Percentiles rank a stretch among this genome's conserved stretches.
phyloP scores from a whole-genome alignment of 2,329 filamentous ascomycete genomes.

The Sporothrix dimorphospora region DNA sequence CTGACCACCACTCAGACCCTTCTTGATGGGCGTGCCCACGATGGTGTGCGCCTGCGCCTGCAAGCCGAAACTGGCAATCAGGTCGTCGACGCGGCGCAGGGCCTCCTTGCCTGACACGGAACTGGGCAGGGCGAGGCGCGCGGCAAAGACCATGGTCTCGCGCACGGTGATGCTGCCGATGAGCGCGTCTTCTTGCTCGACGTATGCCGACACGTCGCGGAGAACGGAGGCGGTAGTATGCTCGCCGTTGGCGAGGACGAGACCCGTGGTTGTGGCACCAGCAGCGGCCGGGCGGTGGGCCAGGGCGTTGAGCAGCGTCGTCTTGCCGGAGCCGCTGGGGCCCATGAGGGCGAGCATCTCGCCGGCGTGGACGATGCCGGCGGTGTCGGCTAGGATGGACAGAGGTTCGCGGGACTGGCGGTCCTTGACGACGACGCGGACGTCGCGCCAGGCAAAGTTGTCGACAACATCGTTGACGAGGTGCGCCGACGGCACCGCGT shows the following conservation, averaged over 20 bases:
- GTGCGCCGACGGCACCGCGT: constrained; percentile 48
- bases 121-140: constrained; percentile 62
- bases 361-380: constrained; percentile 67
- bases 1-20: constrained; percentile 83
- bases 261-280: constrained; percentile 50
- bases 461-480: constrained; percentile 66
- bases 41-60: constrained; percentile 67
- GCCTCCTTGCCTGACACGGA: constrained; percentile 57
- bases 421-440: constrained; percentile 75
- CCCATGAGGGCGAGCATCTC: constrained; percentile 83
- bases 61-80: constrained; percentile 75
- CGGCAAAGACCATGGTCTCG: constrained; percentile 79
- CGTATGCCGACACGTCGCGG: constrained; percentile 71
- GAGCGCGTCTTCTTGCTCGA: constrained; percentile 86
- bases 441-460: constrained; percentile 66
- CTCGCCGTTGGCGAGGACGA: constrained; percentile 65
- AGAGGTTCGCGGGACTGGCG: constrained; percentile 66
- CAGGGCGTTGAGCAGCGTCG: constrained; percentile 79
- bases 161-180: constrained; percentile 79
- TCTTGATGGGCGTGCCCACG: constrained; percentile 79
- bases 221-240: constrained; percentile 58
- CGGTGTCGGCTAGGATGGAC: constrained; percentile 64
- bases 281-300: constrained; percentile 60
- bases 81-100: constrained; percentile 62
- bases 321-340: constrained; percentile 74